Percentiles rank a stretch among this genome's conserved stretches.
Conservation (phyloP, 257 asterid species). For the Solanum acaule region DNA sequence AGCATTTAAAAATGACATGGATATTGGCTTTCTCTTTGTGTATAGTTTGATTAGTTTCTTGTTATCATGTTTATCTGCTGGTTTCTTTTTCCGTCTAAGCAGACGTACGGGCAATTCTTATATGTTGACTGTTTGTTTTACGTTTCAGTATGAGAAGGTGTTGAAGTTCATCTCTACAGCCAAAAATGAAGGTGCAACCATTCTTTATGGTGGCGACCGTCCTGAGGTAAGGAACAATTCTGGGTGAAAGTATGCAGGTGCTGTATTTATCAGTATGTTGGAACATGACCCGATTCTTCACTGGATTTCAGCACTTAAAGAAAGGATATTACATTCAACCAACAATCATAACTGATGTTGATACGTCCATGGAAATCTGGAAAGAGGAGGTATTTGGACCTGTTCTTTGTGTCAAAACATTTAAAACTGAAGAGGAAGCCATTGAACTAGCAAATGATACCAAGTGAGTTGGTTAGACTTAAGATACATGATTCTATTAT, state of each 20-base stretch:
- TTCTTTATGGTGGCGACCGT: slow-evolving; percentile 69
- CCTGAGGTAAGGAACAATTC: slow-evolving; percentile 45
- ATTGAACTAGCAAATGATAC: slow-evolving; percentile 86
- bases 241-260: neutral
- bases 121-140: neutral
- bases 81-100: neutral
- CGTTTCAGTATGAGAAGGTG: slow-evolving; percentile 67
- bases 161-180: slow-evolving; percentile 65
- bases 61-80: neutral
- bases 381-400: slow-evolving; percentile 98
- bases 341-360: slow-evolving; percentile 62
- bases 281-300: neutral
- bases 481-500: neutral
- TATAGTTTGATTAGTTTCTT: neutral
- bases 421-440: slow-evolving; percentile 90
- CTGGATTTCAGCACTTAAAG: slow-evolving; percentile 57
- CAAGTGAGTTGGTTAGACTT: slow-evolving; percentile 41
- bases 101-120: neutral
- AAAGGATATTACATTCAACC: slow-evolving; percentile 79
- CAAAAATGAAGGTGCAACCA: slow-evolving; percentile 78
- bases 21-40: neutral
- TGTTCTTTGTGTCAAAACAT: slow-evolving; percentile 90
- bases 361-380: slow-evolving; percentile 95
- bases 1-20: neutral
- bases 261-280: neutral